Base-by-base conservation (phyloP, 2,329 filamentous ascomycete species). In the Dendryphion nanum region DNA sequence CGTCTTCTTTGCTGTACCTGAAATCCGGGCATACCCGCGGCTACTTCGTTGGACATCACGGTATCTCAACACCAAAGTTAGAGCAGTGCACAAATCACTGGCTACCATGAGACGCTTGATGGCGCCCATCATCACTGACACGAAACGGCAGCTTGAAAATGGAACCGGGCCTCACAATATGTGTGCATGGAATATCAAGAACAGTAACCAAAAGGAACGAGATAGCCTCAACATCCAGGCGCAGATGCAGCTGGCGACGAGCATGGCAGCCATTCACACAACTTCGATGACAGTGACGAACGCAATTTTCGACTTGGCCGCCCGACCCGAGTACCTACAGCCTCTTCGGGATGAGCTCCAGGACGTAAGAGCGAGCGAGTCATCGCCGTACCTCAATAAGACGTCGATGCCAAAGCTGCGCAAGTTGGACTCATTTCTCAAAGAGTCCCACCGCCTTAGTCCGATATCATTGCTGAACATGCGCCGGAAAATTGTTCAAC, bases 341-440 rank as follows among this genome's bases (percentile, higher is more conserved):
- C 48, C 47, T 3, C 35, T 63, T 17, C 44, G 59, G 4, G 35
- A 55, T 7, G 59, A 62, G 38, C 47, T 54, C 15, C 32, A 53
- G 13, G 19, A 33, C 3, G 59, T 57, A 28, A n/a, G n/a, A n/a
- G n/a, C n/a, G n/a, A n/a, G n/a, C n/a, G 40, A 63, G 4, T 33
- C 35, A 10, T 42, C 20, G 14, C 30, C 30, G 20, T 54, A 57
- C 14, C 60, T 52, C 55, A 52, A 44, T 19, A 63, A 61, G 45
- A 40, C 45, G 8, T 41, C 51, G 3, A 38, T 64, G 15, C 53
- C 51, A 12, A 51, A 62, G 37, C 42, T 63, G 12, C 50, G 53
- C 16, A 41, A 63, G 14, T 45, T 65, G 33, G 61, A 65, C 40
- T 61, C 56, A 41, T 47, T 61, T 33, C 44, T 65, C 37, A 63